Evolutionary conservation across 2,329 filamentous ascomycete species (phyloP), one percentile per base, ranked within the genome.

Genomic region (Cytospora schulzeri): DNA sequence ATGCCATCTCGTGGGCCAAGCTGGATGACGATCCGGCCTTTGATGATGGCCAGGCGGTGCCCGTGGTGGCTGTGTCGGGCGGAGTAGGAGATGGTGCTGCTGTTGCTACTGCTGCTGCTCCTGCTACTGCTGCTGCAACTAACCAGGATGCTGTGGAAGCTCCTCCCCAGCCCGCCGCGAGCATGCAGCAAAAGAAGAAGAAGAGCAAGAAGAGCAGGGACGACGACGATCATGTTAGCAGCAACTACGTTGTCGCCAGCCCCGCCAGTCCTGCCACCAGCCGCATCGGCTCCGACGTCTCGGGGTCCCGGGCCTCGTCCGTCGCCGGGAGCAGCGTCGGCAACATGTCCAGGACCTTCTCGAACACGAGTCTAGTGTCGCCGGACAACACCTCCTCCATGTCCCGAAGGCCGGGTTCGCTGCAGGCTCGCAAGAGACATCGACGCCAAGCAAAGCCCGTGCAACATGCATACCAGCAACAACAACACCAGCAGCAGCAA

Each of bases 1-100:
- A 48, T 33, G 65, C 65, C 14, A 62, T 64, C 41, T 48, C 58
- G 14, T 67, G 65, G 65, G 63, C 65, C 17, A 65, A 28, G 62
- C 38, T 65, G 33, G 58, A 62, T 14, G 35, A 41, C 1, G 35
- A 41, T 1, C 50, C 59, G n/a, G 33, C 28, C 17, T 41, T 31
- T 1, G 53, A 55, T 17, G 29, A 28, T 19, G 26, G 22, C 11
- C 17, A 19, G 24, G 48, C 53, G 26, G 51, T 33, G n/a, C n/a
- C n/a, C 3, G 5, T 15, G 33, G 33, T 11, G 38, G 38, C 38
- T 15, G 38, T 41, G 38, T 17, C 31, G 51, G 54, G 26, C 35
- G n/a, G 15, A 11, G 35, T 4, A 4, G 4, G 29, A 38, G 15
- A 15, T 41, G 29, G 14, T 22, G 12, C n/a, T n/a, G 26, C 51